Conservation (phyloP, 345 rosid species). For the Eucalyptus erythrocorys region DNA sequence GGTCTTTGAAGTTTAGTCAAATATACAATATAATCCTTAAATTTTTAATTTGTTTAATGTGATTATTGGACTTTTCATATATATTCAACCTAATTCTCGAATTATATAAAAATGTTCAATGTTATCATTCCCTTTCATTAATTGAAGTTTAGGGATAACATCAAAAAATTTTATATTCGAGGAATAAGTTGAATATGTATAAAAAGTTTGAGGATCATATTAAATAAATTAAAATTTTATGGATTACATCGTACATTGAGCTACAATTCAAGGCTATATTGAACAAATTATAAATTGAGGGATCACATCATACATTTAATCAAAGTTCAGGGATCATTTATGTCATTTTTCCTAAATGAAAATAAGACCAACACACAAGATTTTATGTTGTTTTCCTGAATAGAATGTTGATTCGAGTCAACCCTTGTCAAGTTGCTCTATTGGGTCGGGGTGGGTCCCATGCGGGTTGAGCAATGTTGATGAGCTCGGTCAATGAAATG, state of each 20-base stretch:
- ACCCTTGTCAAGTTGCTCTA: neutral
- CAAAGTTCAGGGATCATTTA: fast-evolving
- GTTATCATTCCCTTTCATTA: fast-evolving
- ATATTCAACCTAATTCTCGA: fast-evolving
- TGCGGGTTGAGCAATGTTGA: neutral
- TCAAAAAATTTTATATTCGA: no score
- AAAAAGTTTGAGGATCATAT: fast-evolving
- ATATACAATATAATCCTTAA: fast-evolving
- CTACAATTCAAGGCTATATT: fast-evolving
- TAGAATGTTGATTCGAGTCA: neutral
- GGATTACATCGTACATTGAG: fast-evolving
- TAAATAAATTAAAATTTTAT: fast-evolving
- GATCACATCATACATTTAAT: fast-evolving
- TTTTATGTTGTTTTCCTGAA: neutral
- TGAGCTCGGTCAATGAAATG: neutral
- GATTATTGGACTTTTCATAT: fast-evolving
- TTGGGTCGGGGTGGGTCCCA: neutral
- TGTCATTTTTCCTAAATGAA: fast-evolving
- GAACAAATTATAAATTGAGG: fast-evolving
- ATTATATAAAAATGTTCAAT: fast-evolving
- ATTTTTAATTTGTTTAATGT: no score
- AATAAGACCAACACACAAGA: neutral
- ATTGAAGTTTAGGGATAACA: no score
- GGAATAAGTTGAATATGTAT: no score
- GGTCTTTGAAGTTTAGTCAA: fast-evolving